Evolutionary conservation across 192 early-diverging fungal species (phyloP), one percentile per base, ranked within the genome.

Genomic region (Globomyces pollinis-pini): DNA sequence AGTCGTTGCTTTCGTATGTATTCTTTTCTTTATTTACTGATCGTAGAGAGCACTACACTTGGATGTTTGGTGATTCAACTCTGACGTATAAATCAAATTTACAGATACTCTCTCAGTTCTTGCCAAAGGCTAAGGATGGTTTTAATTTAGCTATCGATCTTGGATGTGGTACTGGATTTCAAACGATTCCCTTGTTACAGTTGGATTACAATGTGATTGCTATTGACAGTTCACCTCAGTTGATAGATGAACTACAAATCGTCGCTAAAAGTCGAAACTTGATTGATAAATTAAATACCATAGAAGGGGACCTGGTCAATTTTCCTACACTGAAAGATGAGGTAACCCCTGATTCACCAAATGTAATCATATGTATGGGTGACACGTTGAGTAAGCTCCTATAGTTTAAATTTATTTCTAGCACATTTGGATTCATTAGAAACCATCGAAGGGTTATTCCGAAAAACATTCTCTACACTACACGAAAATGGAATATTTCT

Each of bases 331-430:
- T 38, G 7, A 49, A 57, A 6, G 20, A 28, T 2, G 57, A 47
- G 0, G 41, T 49, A 21, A 43, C 58, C n/a, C 57, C 50, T 16
- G 68, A 30, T 16, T 35, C n/a, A n/a, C n/a, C n/a, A n/a, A n/a
- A n/a, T n/a, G n/a, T 64, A 30, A 29, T 71, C 13, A 57, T 71
- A 29, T 71, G 69, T 49, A 71, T 71, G 69, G 69, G 69, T 1
- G 69, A 71, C 51, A 50, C 69, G n/a, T n/a, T n/a, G n/a, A n/a
- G n/a, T n/a, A n/a, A n/a, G n/a, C n/a, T n/a, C n/a, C n/a, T n/a
- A n/a, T n/a, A n/a, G n/a, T n/a, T n/a, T n/a, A n/a, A n/a, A n/a
- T n/a, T n/a, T n/a, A n/a, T n/a, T n/a, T 29, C 51, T 62, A 15
- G 64, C 69, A 9, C 69, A 71, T 42, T 43, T 67, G 7, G 65